Conservation (phyloP, 345 rosid species). For the Brassica carinata region DNA sequence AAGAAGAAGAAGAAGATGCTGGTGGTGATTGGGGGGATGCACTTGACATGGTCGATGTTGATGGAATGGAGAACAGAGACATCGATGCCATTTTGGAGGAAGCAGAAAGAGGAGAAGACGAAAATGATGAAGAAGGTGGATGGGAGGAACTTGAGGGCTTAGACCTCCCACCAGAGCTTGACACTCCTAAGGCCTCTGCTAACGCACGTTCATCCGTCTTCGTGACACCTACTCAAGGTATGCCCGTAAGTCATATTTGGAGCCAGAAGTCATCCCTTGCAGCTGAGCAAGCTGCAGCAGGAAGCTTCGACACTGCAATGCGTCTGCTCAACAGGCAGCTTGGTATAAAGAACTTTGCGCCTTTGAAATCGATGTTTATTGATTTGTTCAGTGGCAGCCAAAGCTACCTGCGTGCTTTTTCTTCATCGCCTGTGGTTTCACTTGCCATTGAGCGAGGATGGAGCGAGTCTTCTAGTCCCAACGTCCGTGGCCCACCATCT, state of each 20-base stretch:
- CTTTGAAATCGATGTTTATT: slow-evolving; percentile 68
- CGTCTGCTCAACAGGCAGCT: slow-evolving; percentile 87
- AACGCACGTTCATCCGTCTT: slow-evolving; percentile 65
- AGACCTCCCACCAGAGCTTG: slow-evolving; percentile 88
- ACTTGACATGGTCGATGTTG: slow-evolving; percentile 69
- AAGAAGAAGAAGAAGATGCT: slow-evolving; percentile 74
- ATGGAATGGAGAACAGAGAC: slow-evolving; percentile 67
- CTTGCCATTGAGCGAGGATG: slow-evolving; percentile 84
- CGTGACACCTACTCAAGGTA: slow-evolving; percentile 84
- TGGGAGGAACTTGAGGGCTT: slow-evolving; percentile 94
- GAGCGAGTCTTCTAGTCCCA: slow-evolving; percentile 79
- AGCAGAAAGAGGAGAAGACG: slow-evolving; percentile 64
- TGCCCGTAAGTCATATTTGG: slow-evolving; percentile 93
- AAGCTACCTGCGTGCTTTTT: slow-evolving; percentile 66
- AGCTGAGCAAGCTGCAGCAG: slow-evolving; percentile 92
- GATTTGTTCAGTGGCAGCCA: slow-evolving; percentile 81
- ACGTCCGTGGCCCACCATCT: slow-evolving; percentile 84
- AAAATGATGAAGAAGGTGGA: slow-evolving; percentile 75
- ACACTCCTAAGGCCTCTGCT: slow-evolving; percentile 64
- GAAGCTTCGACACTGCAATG: slow-evolving; percentile 93
- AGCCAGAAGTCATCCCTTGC: slow-evolving; percentile 84
- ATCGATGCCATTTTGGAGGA: slow-evolving; percentile 57
- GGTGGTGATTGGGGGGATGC: slow-evolving; percentile 90
- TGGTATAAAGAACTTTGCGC: slow-evolving; percentile 77
- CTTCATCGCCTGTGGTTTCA: slow-evolving; percentile 83